These are phyloP conservation scores for Globisporangium parvum DNA, from an alignment of 352 stramenopile genomes.

Conservation along the genomic window DNA sequence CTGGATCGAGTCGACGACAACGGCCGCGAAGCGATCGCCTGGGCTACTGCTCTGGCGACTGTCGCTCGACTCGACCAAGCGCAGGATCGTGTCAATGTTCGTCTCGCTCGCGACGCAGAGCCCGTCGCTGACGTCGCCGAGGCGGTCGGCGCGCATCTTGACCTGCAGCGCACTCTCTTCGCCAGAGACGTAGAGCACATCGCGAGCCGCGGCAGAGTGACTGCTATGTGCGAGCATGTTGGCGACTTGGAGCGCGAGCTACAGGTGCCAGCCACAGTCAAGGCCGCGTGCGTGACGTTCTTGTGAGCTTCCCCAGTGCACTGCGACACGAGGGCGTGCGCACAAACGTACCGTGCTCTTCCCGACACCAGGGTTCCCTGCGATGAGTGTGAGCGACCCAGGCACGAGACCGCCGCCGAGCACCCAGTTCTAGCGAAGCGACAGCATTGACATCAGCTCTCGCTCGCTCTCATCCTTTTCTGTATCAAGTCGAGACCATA, in stretches of 20 bases:
- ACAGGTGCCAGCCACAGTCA: conserved; percentile 1
- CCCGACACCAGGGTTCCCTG: conserved; percentile 92
- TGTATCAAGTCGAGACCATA: not conserved
- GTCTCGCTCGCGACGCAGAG: conserved; percentile 83
- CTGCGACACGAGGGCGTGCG: not conserved
- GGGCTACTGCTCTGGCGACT: not conserved
- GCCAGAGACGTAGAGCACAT: conserved; percentile 94
- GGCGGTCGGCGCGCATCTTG: conserved; percentile 86
- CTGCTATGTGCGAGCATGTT: conserved; percentile 63
- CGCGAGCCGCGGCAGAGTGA: conserved; percentile 16
- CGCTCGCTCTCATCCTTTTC: not conserved
- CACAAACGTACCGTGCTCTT: conserved; percentile 74
- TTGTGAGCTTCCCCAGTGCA: too few species aligned
- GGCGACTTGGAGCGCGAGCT: conserved; percentile 92
- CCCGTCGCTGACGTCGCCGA: conserved; percentile 59
- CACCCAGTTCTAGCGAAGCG: conserved; percentile 82
- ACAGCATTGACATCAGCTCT: not conserved
- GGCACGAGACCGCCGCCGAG: conserved; percentile 94
- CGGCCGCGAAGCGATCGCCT: conserved; percentile 34
- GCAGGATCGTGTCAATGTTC: conserved; percentile 72
- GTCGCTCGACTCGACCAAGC: conserved; percentile 27
- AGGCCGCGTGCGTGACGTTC: too few species aligned
- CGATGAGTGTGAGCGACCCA: conserved; percentile 93
- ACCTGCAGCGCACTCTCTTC: conserved; percentile 97
- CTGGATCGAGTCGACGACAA: conserved; percentile 97